Base-by-base conservation (phyloP, 192 early-diverging fungal species). In the Entomortierella chlamydospora region DNA sequence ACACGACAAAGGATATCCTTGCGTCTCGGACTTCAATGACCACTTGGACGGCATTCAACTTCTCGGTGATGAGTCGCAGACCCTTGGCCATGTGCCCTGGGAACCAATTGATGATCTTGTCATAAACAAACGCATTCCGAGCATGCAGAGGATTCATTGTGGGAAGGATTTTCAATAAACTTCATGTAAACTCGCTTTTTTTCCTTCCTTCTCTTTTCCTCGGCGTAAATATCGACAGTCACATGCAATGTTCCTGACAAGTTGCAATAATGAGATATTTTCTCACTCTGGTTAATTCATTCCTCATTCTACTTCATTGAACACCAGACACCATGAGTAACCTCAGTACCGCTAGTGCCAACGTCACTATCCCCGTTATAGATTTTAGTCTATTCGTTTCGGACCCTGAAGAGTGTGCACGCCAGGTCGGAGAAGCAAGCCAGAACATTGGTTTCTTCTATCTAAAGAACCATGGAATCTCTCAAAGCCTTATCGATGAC, bases 11-110 rank as follows among this genome's bases (percentile, higher is more conserved):
- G 28, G 82, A 83, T 83, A 83, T 83, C 63, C 97, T 86, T 12
- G 96, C 95, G 83, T 99, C 97, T 15, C 97, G 92, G 2, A 95
- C 94, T 81, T 99, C 97, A 30, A 99, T 88, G 17, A 99, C 83
- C 13, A 97, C 83, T 83, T 99, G 95, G 18, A 93, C 87, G 0
- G 87, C 72, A 62, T 88, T 89, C 64, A 95, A 73, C 47, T 85
- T 86, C 61, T 91, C 89, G n/a, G 87, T 86, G 57, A 95, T 94
- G 43, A 92, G 72, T 39, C 92, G 86, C 20, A 95, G 63, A 7
- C 93, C 92, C 61, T 92, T 91, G 58, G 90, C 91, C 94, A 95
- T 95, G 64, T 95, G 94, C 0, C 94, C 94, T 9, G 94, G 94
- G 82, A 94, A 95, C 94, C 94, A 95, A 70, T 93, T 93, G 61